phyloP scores from a whole-genome alignment of 2,329 filamentous ascomycete species.

The Lecanicillium sp. region DNA sequence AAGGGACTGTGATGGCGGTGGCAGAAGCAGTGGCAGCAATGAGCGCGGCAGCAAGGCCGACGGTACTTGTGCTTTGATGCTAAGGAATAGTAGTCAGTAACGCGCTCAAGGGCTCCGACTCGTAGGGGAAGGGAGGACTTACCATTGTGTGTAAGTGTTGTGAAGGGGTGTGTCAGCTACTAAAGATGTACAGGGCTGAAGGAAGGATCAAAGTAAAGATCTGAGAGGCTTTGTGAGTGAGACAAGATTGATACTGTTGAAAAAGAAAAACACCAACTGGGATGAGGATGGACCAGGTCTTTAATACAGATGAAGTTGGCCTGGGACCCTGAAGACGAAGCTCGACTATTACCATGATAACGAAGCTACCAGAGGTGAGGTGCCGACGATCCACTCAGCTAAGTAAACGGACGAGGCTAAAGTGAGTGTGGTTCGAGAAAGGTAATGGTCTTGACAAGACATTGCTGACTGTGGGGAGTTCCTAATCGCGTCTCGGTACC shows the following conservation, averaged over 20 bases:
- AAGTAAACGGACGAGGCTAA: not conserved
- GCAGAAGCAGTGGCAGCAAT: not conserved
- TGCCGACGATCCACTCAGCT: not conserved
- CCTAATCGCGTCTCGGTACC: too few relatives aligned
- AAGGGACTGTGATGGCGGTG: not conserved
- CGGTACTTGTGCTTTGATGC: conserved; percentile 2
- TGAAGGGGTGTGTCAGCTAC: too few relatives aligned
- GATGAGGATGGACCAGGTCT: too few relatives aligned
- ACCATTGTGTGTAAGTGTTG: conserved; percentile 5
- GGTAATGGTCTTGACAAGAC: not conserved
- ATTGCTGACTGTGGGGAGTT: conserved; percentile 7
- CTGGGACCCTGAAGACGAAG: too few relatives aligned
- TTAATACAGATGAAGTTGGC: too few relatives aligned
- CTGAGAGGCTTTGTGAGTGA: too few relatives aligned
- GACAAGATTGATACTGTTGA: too few relatives aligned
- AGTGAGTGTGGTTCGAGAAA: not conserved
- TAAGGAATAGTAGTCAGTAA: not conserved
- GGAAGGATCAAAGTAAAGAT: too few relatives aligned
- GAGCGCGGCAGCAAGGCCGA: conserved; percentile 1
- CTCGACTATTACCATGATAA: too few relatives aligned
- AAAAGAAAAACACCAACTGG: too few relatives aligned
- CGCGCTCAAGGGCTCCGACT: not conserved
- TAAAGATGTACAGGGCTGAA: not conserved
- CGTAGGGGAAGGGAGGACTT: not conserved
- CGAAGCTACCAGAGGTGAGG: too few relatives aligned